Percentiles rank a stretch among this genome's conserved stretches.
Conservation (phyloP, 1,139 yeast genomes). For the Yamadazyma aaseri region DNA sequence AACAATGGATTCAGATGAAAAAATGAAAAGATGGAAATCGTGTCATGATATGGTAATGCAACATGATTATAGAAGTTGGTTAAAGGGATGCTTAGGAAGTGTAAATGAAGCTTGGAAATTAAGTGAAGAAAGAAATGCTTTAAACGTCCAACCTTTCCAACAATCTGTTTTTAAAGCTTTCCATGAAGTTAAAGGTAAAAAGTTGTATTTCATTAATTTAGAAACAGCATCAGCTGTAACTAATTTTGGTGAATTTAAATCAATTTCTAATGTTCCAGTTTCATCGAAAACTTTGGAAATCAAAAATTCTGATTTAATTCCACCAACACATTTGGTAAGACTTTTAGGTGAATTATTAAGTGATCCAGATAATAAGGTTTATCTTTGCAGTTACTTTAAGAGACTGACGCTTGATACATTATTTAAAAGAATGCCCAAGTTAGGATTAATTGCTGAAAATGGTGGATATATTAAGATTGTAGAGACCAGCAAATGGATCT, state of each 20-base stretch:
- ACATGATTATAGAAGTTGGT: slow-evolving; percentile 79
- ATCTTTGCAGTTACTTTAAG: slow-evolving; percentile 65
- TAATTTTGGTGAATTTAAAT: slow-evolving; percentile 16
- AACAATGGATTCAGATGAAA: slow-evolving; percentile 61
- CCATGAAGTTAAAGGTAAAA: slow-evolving; percentile 39
- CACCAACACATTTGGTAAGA: slow-evolving; percentile 49
- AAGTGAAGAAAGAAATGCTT: slow-evolving; percentile 36
- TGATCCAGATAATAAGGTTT: slow-evolving; percentile 61
- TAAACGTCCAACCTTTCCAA: slow-evolving; percentile 26
- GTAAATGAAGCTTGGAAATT: slow-evolving; percentile 65
- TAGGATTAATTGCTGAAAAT: slow-evolving; percentile 87
- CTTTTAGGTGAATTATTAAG: slow-evolving; percentile 49
- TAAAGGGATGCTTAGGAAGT: slow-evolving; percentile 52
- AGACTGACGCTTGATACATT: slow-evolving; percentile 63
- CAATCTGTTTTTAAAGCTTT: slow-evolving; percentile 34
- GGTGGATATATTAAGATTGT: slow-evolving; percentile 73
- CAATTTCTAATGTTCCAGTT: slow-evolving; percentile 15
- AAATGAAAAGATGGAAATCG: slow-evolving; percentile 57
- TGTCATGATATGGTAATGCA: slow-evolving; percentile 58
- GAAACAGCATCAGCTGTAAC: slow-evolving; percentile 40
- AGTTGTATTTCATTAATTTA: slow-evolving; percentile 55
- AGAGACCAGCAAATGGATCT: slow-evolving; percentile 59
- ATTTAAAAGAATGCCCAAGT: slow-evolving; percentile 62
- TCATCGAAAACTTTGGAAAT: slow-evolving; percentile 17
- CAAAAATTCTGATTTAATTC: slow-evolving; percentile 30